phyloP scores from a whole-genome alignment of 192 early-diverging fungal genomes.

The Nowakowskiella sp. region DNA sequence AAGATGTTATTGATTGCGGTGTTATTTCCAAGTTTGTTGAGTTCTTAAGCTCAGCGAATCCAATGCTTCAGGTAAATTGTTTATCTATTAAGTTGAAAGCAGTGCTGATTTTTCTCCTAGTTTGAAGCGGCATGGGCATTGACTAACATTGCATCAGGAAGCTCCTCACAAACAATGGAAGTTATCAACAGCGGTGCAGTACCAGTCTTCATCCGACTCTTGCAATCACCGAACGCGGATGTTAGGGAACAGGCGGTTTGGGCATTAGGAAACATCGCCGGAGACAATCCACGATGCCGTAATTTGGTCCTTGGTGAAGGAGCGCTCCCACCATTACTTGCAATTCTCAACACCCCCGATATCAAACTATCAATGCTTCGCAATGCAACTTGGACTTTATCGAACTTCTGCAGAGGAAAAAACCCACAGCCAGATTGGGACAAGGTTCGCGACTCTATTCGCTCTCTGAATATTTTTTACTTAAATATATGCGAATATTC shows the following conservation, averaged over 20 bases:
- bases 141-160: conserved; percentile 98
- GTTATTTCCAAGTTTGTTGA: conserved; percentile 94
- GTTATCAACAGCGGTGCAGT: conserved; percentile 91
- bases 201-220: conserved; percentile 82
- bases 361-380: conserved; percentile 95
- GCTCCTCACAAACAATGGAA: conserved; percentile 85
- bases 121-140: conserved; percentile 99
- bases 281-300: conserved; percentile 84
- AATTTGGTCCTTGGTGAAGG: conserved; percentile 79
- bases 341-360: conserved; percentile 69
- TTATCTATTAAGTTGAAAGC: not conserved
- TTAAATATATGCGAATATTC: not conserved
- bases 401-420: conserved; percentile 98
- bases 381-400: conserved; percentile 98
- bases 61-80: conserved; percentile 68
- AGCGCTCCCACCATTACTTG: conserved; percentile 79
- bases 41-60: conserved; percentile 76
- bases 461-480: not conserved
- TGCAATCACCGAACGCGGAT: conserved; percentile 73
- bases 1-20: conserved; percentile 85
- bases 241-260: conserved; percentile 98
- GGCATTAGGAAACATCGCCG: conserved; percentile 99
- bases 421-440: conserved; percentile 89
- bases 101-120: conserved; percentile 26
- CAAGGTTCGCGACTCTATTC: conserved; percentile 28